phyloP scores from a whole-genome alignment of 139 green algal genomes.

The Picochlorum costavermella region DNA sequence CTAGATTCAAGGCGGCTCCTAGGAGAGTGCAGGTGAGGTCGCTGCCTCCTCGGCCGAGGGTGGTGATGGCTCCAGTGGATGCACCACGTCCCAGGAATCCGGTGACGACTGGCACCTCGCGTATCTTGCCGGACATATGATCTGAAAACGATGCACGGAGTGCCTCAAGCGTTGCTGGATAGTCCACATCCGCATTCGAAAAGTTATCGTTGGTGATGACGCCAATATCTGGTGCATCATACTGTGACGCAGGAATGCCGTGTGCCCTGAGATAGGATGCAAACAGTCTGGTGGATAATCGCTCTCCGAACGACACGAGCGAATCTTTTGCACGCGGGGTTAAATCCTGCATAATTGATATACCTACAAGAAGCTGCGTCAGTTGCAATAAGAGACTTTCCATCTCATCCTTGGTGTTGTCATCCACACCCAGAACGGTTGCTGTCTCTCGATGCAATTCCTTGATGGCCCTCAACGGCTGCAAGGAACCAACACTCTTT shows the following conservation, averaged over 20 bases:
- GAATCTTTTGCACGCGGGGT: slow-evolving; percentile 80
- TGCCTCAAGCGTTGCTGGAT: slow-evolving; percentile 38
- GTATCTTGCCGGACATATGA: not conserved
- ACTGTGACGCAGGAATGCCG: slow-evolving; percentile 62
- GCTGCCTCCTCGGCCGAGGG: slow-evolving; percentile 86
- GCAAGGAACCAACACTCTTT: slow-evolving; percentile 38
- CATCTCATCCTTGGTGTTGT: slow-evolving; percentile 43
- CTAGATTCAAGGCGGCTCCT: slow-evolving; percentile 68
- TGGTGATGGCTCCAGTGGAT: slow-evolving; percentile 84
- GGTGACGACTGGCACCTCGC: slow-evolving; percentile 75
- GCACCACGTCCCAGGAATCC: slow-evolving; percentile 84
- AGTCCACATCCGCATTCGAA: slow-evolving; percentile 66
- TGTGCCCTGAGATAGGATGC: slow-evolving; percentile 55
- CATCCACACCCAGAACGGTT: slow-evolving; percentile 51
- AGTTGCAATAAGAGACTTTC: slow-evolving; percentile 72
- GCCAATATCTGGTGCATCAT: slow-evolving; percentile 82
- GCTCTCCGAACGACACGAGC: slow-evolving; percentile 96
- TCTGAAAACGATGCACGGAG: slow-evolving; percentile 28
- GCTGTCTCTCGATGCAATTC: slow-evolving; percentile 64
- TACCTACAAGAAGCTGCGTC: slow-evolving; percentile 79
- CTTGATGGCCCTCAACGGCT: slow-evolving; percentile 57
- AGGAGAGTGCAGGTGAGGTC: slow-evolving; percentile 94
- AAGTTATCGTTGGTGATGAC: slow-evolving; percentile 92
- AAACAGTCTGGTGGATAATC: slow-evolving; percentile 93
- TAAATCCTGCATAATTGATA: slow-evolving; percentile 89